These are phyloP conservation scores for Amoebophrya sp. DNA, from an alignment of 169 alveolate genomes.

Conservation along the genomic window DNA sequence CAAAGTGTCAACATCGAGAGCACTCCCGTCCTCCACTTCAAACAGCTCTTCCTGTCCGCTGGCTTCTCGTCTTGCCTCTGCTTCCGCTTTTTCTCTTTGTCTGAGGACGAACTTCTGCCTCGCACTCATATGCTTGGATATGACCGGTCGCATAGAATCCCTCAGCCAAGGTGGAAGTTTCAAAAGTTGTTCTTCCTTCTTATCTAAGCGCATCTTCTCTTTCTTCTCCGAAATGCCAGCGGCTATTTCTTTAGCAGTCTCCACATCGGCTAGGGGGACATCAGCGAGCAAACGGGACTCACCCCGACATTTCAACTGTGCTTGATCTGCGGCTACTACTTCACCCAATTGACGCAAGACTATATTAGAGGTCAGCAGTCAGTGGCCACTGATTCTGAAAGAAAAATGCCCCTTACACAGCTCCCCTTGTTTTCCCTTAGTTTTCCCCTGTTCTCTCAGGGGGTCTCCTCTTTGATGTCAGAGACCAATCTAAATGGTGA, in stretches of 20 bases:
- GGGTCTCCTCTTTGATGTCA: too few species aligned
- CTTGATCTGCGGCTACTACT: neutral
- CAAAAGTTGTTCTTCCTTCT: neutral
- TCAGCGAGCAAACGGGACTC: neutral
- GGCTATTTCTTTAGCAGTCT: neutral
- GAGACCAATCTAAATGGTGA: too few species aligned
- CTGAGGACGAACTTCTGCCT: neutral
- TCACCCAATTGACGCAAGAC: neutral
- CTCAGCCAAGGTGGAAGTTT: slow-evolving; percentile 8
- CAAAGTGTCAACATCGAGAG: too few species aligned
- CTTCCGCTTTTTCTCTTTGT: neutral
- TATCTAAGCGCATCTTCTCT: neutral
- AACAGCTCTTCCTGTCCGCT: neutral
- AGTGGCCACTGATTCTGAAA: too few species aligned
- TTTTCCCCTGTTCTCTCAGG: too few species aligned
- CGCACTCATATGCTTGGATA: neutral
- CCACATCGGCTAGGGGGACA: neutral
- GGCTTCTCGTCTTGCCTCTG: neutral
- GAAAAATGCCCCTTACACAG: neutral
- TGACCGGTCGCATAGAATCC: neutral
- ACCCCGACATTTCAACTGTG: neutral
- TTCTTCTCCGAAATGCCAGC: neutral
- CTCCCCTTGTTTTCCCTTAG: neutral
- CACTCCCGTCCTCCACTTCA: neutral
- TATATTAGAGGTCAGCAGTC: too few species aligned